Conservation (phyloP, 208 protist species). For the Herpetomonas samuelpessoai region DNA sequence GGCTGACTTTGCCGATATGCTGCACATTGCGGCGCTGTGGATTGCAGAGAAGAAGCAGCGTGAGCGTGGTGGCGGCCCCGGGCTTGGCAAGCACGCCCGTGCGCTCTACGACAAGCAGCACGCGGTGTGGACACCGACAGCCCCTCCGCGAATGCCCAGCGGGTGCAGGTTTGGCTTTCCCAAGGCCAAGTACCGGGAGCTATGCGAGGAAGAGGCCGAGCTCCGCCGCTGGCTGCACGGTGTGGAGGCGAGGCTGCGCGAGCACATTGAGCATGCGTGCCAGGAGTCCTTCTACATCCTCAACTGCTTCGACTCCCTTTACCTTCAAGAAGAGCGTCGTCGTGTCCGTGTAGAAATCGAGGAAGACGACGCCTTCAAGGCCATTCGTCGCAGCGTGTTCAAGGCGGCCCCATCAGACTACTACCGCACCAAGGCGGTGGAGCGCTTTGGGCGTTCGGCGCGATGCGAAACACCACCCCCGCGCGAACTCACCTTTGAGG, state of each 20-base stretch:
- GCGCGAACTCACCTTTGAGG: conserved; percentile 31
- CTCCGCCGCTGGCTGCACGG: conserved; percentile 61
- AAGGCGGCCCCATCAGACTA: conserved; percentile 54
- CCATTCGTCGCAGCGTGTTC: conserved; percentile 46
- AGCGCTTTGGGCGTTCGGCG: conserved; percentile 32
- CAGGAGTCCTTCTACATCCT: conserved; percentile 44
- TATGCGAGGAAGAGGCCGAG: conserved; percentile 63
- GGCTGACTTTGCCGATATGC: conserved; percentile 40
- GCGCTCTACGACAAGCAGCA: conserved; percentile 37
- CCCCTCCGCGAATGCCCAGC: conserved; percentile 25
- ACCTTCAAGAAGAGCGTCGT: conserved; percentile 23
- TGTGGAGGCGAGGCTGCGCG: conserved; percentile 49
- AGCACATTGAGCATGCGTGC: conserved; percentile 48
- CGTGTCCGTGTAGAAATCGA: conserved; percentile 46
- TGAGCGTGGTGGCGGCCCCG: conserved; percentile 18
- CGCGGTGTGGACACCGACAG: conserved; percentile 48
- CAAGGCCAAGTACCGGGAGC: conserved; percentile 29
- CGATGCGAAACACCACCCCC: background rate
- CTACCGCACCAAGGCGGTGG: conserved; percentile 45
- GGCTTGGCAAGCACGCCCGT: conserved; percentile 21
- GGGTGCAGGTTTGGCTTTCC: conserved; percentile 40
- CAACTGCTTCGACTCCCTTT: conserved; percentile 29
- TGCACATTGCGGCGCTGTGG: conserved; percentile 60
- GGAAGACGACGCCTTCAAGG: conserved; percentile 35
- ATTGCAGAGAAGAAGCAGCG: conserved; percentile 55